Conservation (phyloP, 2,329 filamentous ascomycete genomes). For the Epichloe bromicola region DNA sequence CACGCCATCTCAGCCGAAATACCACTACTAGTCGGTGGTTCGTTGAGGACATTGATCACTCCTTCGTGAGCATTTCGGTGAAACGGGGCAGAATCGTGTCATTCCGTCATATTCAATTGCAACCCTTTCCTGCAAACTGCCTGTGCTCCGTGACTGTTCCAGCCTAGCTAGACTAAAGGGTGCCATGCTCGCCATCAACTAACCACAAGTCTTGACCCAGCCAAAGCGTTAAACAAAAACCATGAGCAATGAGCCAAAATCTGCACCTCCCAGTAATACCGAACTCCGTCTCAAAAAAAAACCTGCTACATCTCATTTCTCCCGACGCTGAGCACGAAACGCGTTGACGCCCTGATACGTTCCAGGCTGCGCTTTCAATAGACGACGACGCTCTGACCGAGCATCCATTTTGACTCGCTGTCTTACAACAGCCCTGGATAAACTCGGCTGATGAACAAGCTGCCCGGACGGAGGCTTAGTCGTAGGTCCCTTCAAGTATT, state of each 20-base stretch:
- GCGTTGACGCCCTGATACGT: constrained; percentile 16
- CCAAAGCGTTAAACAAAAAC: not conserved
- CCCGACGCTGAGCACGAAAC: constrained; percentile 10
- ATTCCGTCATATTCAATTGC: not conserved
- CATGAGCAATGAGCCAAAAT: not conserved
- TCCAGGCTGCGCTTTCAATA: constrained; percentile 2
- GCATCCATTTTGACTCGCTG: constrained; percentile 1
- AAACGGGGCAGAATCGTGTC: not conserved
- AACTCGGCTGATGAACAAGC: not conserved
- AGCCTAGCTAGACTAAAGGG: not conserved
- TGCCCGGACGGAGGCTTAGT: not conserved
- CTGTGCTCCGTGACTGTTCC: not conserved
- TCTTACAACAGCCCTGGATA: not conserved
- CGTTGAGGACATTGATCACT: too few relatives aligned
- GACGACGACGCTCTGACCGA: constrained; percentile 4
- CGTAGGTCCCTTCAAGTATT: not conserved
- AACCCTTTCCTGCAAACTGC: not conserved
- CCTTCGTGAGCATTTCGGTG: too few relatives aligned
- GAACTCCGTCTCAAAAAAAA: not conserved
- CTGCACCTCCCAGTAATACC: not conserved
- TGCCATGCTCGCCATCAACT: not conserved
- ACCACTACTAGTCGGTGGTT: too few relatives aligned
- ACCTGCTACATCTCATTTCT: not conserved
- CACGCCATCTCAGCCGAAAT: too few relatives aligned
- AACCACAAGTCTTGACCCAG: not conserved